Base-by-base conservation (phyloP, 2,329 filamentous ascomycete genomes). In the Fusarium sp. region DNA sequence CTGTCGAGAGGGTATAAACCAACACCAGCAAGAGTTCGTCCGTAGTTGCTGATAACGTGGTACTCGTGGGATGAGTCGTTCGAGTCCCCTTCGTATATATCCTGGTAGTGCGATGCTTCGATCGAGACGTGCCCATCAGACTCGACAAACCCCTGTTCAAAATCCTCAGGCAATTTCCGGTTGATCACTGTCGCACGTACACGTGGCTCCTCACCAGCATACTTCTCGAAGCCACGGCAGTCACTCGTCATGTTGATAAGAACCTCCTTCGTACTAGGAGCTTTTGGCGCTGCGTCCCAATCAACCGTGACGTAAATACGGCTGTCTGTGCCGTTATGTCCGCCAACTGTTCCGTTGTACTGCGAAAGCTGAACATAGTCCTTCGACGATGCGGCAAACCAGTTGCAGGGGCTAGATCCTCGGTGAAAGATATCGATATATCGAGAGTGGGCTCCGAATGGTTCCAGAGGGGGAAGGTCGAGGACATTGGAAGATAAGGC, bases 141-240 rank as follows among this genome's bases (percentile, higher is more conserved):
- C 76, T 92, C 90, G 45, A 91, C 82, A 65, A 90, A 91, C 5
- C 89, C 90, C 31, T 78, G 60, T 9, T 78, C 81, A 76, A 90
- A 91, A 55, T 80, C 81, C 3, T 79, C 73, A 0, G 89, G 85
- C 2, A 87, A 73, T 2, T 76, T 73, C 7, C 83, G 83, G 45
- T 85, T 81, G 62, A 83, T 81, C 26, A 91, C 80, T 0, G 88
- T 88, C 0, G 91, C 80, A 49, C 87, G 81, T 3, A 91, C 78
- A 13, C 81, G 79, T 0, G 85, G 84, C 4, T 78, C 74, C 6
- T 72, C 58, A 36, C 78, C 80, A 4, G 75, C 78, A 65, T 83
- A 85, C 17, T 42, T 57, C 31, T 84, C 83, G 62, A 81, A 78
- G 5, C 76, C 79, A 3, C 74, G 72, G 67, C 85, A 87, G 10